phyloP scores from a whole-genome alignment of 768 basidiomycete species.

The Naganishia vishniacii region DNA sequence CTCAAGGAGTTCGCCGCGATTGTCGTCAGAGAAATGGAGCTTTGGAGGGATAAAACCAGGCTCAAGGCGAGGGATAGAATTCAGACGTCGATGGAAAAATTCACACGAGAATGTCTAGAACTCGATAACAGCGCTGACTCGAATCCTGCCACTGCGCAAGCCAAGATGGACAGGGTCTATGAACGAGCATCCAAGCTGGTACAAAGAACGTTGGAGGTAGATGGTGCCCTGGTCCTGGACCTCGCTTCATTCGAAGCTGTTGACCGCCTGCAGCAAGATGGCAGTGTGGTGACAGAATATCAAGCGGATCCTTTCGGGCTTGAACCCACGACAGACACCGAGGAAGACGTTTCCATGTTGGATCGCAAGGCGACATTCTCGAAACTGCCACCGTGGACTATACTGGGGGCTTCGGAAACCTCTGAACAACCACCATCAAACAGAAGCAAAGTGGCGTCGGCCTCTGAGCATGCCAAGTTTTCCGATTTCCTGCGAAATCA shows the following conservation, averaged over 20 bases:
- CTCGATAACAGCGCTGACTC: slow-evolving; percentile 62
- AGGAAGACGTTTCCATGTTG: slow-evolving; percentile 11
- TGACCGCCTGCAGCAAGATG: slow-evolving; percentile 56
- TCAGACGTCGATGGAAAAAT: slow-evolving; percentile 92
- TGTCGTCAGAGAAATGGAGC: slow-evolving; percentile 88
- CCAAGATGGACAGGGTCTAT: slow-evolving; percentile 81
- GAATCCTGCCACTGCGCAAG: slow-evolving; percentile 43
- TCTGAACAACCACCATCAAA: slow-evolving; percentile 1
- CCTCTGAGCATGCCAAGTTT: slow-evolving; percentile 68
- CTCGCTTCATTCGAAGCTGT: slow-evolving; percentile 83
- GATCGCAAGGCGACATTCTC: slow-evolving; percentile 43
- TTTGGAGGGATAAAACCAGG: slow-evolving; percentile 74
- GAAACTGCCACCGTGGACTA: slow-evolving; percentile 42
- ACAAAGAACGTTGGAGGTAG: slow-evolving; percentile 81
- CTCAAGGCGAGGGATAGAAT: slow-evolving; percentile 28
- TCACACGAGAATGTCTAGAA: slow-evolving; percentile 88
- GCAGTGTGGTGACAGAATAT: slow-evolving; percentile 56
- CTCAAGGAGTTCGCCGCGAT: slow-evolving; percentile 93
- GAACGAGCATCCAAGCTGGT: slow-evolving; percentile 84
- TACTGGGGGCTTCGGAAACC: slow-evolving; percentile 41
- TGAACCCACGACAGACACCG: slow-evolving; percentile 4
- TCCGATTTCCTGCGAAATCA: slow-evolving; percentile 70
- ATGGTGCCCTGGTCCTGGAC: slow-evolving; percentile 87
- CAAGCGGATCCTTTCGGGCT: slow-evolving; percentile 46
- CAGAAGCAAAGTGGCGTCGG: slow-evolving; percentile 54